Percentiles rank a stretch among this genome's conserved stretches.
Conservation (phyloP, 108 stramenopile species). For the Parmales sp. region DNA sequence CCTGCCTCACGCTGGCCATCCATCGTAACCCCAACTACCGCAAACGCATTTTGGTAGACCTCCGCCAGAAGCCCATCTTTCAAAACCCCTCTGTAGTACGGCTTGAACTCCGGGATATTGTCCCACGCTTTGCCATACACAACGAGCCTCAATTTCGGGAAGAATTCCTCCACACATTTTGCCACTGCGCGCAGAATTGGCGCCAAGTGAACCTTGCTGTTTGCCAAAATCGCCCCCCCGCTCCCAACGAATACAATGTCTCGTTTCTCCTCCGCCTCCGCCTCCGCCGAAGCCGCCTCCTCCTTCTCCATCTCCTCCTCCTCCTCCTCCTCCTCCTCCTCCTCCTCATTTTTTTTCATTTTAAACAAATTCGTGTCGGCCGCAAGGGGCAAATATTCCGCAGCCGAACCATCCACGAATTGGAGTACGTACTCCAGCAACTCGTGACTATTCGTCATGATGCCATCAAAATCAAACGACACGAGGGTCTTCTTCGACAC, state of each 20-base stretch:
- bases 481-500: slow-evolving; percentile 19
- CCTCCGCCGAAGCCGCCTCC: not conserved
- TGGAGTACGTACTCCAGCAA: no score
- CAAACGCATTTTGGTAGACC: slow-evolving; percentile 24
- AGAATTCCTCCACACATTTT: no score
- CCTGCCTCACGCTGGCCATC: slow-evolving; percentile 29
- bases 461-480: slow-evolving; percentile 33
- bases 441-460: slow-evolving; percentile 31
- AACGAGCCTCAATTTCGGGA: slow-evolving; percentile 18
- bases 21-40: slow-evolving; percentile 29
- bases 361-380: no score
- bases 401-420: no score
- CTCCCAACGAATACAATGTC: slow-evolving; percentile 27
- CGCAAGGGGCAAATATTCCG: no score
- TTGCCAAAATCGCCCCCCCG: slow-evolving; percentile 19
- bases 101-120: not conserved
- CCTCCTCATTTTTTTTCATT: no score
- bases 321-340: no score
- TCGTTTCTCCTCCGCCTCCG: not conserved
- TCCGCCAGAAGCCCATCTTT: slow-evolving; percentile 18
- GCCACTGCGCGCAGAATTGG: slow-evolving; percentile 25
- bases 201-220: slow-evolving; percentile 18
- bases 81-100: slow-evolving; percentile 7
- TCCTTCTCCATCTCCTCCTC: no score
- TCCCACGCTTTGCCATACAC: slow-evolving; percentile 29